Evolutionary conservation across 345 rosid species (phyloP), one percentile per base, ranked within the genome.

Genomic region (Eucalyptus polybractea): DNA sequence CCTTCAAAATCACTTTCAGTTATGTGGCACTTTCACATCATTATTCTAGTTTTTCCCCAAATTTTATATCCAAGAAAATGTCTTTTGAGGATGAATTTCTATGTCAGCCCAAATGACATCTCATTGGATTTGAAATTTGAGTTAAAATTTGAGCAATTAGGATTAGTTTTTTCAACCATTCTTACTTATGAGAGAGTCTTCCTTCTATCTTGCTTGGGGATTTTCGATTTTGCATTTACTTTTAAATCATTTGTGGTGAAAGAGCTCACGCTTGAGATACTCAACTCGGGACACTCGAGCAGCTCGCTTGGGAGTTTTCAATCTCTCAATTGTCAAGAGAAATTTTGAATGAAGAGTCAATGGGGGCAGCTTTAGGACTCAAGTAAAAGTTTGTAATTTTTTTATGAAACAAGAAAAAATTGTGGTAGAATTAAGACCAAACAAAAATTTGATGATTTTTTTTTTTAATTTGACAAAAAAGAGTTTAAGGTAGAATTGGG

Each of bases 251-350:
- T 56, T 3, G 0, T 56, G 62, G 12, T 56, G 0, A 24, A 56
- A 56, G 29, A 22, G 62, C 29, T 9, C 62, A 8, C 1, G 1
- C 29, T 56, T 56, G 62, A 56, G 62, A 56, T 1, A 56, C 62
- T 56, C 27, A 21, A 10, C 62, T 56, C 1, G 1, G 27, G 29
- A 56, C 3, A 2, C 62, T 4, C 0, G 1, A 56, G 27, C 3
- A 22, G 27, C 62, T 56, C 2, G 13, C 29, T 56, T 56, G 62
- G 62, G 27, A 22, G 29, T 56, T 56, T 22, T 22, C 62, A 8
- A 22, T 56, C 12, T 56, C 62, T 56, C 62, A 8, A 56, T 56
- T 56, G 27, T 56, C 3, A 9, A 22, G 62, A 56, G 13, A 56
- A 56, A 22, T 56, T 56, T 22, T 9, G 12, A 56, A 22, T 22